These are phyloP conservation scores for Globisporangium apiculatum DNA, from an alignment of 352 stramenopile genomes.

Conservation along the genomic window DNA sequence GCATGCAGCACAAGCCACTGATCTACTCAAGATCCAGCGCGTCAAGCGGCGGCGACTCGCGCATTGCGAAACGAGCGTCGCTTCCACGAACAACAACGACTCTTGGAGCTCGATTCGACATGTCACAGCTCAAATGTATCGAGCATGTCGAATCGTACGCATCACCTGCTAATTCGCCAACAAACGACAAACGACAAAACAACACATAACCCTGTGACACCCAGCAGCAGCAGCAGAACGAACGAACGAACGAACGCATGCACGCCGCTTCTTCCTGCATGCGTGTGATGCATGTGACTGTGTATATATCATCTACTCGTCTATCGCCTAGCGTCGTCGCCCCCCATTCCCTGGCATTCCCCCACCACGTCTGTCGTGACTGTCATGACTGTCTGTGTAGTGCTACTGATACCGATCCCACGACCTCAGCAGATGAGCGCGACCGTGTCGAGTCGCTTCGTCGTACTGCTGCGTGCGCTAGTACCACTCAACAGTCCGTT, in stretches of 20 bases:
- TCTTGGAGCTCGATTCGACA: neutral
- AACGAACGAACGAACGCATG: no score
- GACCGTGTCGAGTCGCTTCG: constrained; percentile 28
- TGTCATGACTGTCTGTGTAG: neutral
- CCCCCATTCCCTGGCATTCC: neutral
- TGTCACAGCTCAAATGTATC: no score
- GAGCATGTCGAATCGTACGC: no score
- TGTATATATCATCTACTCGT: neutral
- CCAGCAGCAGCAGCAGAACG: no score
- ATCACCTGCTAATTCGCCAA: no score
- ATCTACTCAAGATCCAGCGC: neutral
- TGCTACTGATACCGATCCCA: neutral
- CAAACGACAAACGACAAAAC: no score
- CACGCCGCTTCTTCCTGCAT: no score
- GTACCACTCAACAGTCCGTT: constrained; percentile 7
- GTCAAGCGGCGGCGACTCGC: neutral
- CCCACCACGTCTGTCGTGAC: neutral
- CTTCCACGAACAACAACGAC: neutral
- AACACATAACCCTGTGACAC: no score
- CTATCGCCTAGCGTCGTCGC: neutral
- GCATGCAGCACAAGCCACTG: neutral
- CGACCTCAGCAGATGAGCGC: constrained; percentile 34
- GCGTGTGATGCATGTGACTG: no score
- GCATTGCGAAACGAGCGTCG: neutral
- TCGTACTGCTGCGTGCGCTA: neutral